Evolutionary conservation across 192 early-diverging fungal species (phyloP).

Genomic region (Coemansia sp.): DNA sequence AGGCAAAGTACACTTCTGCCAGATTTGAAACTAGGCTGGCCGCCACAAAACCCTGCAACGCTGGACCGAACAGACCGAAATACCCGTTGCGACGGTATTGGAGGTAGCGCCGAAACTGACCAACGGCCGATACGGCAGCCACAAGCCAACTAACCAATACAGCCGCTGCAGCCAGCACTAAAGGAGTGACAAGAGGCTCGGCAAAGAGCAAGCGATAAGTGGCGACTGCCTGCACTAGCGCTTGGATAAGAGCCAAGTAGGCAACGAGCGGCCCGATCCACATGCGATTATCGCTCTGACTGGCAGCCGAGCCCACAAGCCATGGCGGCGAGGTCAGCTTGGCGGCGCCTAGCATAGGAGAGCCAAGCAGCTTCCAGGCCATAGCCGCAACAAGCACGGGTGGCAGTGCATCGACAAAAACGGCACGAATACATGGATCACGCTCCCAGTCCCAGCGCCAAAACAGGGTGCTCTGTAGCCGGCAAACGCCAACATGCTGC

Average conservation of each 20-base stretch:
- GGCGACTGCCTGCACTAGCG: constrained; percentile 9
- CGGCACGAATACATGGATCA: constrained; percentile 13
- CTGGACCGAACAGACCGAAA: constrained; percentile 26
- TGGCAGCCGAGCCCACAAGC: background rate
- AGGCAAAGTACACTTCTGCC: constrained; percentile 24
- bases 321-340: background rate
- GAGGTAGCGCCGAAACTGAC: constrained; percentile 14
- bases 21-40: background rate
- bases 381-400: constrained; percentile 5
- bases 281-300: constrained; percentile 25
- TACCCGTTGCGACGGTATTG: constrained; percentile 6
- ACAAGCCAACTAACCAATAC: constrained; percentile 8
- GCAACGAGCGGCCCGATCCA: constrained; percentile 40
- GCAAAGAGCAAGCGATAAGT: background rate
- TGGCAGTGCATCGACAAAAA: constrained; percentile 20
- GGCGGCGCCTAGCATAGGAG: background rate
- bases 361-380: constrained; percentile 15
- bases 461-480: background rate
- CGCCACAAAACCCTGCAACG: constrained; percentile 3
- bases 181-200: background rate
- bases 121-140: background rate
- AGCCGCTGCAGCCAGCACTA: background rate
- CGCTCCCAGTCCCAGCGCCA: constrained; percentile 44
- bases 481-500: constrained; percentile 8
- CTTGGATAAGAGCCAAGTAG: constrained; percentile 7